These are phyloP conservation scores for Laetiporus sulphureus DNA, from an alignment of 1,284 basidiomycete genomes.

Conservation along the genomic window DNA sequence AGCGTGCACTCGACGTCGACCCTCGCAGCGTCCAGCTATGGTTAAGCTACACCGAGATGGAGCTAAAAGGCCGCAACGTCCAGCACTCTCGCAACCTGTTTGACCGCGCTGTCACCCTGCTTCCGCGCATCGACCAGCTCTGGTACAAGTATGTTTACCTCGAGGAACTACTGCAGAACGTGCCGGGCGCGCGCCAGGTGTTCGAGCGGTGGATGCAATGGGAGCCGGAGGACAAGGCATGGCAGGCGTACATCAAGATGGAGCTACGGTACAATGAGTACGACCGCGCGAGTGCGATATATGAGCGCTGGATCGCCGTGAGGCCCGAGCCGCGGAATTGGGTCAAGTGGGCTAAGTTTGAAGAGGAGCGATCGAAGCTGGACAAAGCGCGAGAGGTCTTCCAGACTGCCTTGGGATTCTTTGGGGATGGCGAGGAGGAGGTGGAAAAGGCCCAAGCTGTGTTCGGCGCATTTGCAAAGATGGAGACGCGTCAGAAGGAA, in stretches of 20 bases:
- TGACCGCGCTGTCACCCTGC: constrained; percentile 92
- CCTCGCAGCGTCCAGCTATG: constrained; percentile 86
- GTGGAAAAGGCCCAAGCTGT: constrained; percentile 96
- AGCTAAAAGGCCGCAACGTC: constrained; percentile 94
- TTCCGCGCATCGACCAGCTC: constrained; percentile 90
- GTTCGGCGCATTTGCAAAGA: constrained; percentile 94
- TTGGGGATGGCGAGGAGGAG: constrained; percentile 95
- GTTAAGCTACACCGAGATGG: constrained; percentile 97
- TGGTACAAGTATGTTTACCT: constrained; percentile 99
- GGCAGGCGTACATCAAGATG: constrained; percentile 97
- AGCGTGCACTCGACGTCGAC: constrained; percentile 95
- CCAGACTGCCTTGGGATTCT: constrained; percentile 94
- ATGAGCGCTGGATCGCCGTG: constrained; percentile 92
- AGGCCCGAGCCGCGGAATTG: constrained; percentile 93
- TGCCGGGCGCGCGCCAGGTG: constrained; percentile 92
- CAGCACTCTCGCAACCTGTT: constrained; percentile 96
- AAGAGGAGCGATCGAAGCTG: constrained; percentile 82
- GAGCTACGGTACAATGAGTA: constrained; percentile 91
- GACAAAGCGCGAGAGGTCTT: constrained; percentile 96
- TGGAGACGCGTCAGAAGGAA: constrained; percentile 95
- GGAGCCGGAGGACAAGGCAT: constrained; percentile 99
- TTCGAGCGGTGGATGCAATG: constrained; percentile 99
- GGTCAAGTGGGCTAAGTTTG: constrained; percentile 97
- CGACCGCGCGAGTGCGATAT: constrained; percentile 88
- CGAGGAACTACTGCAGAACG: constrained; percentile 94